phyloP scores from a whole-genome alignment of 495 filamentous ascomycete species.

The Hyphodiscus hymeniophilus region DNA sequence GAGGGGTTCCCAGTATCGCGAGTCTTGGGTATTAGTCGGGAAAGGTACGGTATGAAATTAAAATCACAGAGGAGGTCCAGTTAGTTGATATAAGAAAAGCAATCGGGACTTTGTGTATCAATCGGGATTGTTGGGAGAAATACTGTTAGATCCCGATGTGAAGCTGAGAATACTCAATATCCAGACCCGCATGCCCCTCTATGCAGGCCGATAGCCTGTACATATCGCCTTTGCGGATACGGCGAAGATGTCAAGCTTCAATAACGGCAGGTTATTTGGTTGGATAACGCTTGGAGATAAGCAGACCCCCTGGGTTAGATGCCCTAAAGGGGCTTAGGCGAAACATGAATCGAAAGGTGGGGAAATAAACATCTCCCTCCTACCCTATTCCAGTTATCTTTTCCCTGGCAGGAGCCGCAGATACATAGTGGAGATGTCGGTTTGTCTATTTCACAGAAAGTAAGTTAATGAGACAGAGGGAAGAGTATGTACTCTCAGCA shows the following conservation, averaged over 20 bases:
- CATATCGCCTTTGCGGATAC: constrained; percentile 2
- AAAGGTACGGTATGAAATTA: background rate
- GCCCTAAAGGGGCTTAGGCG: too few species aligned
- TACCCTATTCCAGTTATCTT: too few species aligned
- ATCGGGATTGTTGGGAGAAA: constrained; percentile 14
- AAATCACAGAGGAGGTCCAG: background rate
- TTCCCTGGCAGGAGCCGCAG: too few species aligned
- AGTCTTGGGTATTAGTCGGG: background rate
- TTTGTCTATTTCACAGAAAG: too few species aligned
- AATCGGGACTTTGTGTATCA: constrained; percentile 19
- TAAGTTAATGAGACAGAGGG: too few species aligned
- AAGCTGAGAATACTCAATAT: constrained; percentile 8
- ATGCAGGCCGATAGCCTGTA: constrained; percentile 9
- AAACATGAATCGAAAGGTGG: too few species aligned
- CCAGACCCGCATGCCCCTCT: constrained; percentile 5
- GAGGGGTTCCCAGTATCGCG: background rate
- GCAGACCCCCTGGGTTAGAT: too few species aligned
- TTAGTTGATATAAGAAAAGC: constrained; percentile 18
- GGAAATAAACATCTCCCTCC: too few species aligned
- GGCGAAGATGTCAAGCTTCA: constrained; percentile 4
- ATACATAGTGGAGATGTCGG: too few species aligned
- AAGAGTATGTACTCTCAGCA: too few species aligned
- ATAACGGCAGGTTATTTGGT: background rate
- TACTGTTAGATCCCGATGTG: constrained; percentile 12
- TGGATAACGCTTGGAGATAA: background rate